These are phyloP conservation scores for Monilinia laxa DNA, from an alignment of 2,329 filamentous ascomycete genomes.

Conservation along the genomic window DNA sequence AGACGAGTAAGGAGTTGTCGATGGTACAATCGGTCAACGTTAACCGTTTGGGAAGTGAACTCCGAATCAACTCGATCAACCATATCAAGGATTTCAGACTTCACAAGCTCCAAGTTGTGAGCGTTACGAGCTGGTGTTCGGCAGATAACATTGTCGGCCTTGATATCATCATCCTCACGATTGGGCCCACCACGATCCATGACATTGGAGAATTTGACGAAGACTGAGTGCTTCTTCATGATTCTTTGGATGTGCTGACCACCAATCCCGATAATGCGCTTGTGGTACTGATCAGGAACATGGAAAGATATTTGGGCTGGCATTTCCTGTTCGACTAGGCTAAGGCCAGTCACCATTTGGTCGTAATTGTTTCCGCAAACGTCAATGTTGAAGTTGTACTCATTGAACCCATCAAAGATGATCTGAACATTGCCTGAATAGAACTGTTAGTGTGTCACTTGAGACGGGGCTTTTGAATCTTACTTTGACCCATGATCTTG, in stretches of 20 bases:
- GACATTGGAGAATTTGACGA: constrained; percentile 98
- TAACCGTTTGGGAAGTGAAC: constrained; percentile 90
- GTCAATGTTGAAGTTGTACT: constrained; percentile 99
- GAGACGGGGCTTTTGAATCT: not conserved
- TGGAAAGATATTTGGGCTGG: constrained; percentile 98
- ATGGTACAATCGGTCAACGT: constrained; percentile 92
- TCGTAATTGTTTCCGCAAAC: constrained; percentile 91
- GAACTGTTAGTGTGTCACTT: not conserved
- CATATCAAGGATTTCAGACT: constrained; percentile 99
- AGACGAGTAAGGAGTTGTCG: constrained; percentile 88
- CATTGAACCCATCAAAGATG: constrained; percentile 97
- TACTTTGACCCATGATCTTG: constrained; percentile 98
- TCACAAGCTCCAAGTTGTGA: constrained; percentile 93
- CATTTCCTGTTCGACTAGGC: constrained; percentile 97
- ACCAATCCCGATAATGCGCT: constrained; percentile 97
- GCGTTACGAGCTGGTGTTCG: constrained; percentile 95
- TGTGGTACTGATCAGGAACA: constrained; percentile 98
- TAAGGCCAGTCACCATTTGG: constrained; percentile 87
- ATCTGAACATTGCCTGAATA: constrained; percentile 77
- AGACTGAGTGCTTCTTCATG: constrained; percentile 99
- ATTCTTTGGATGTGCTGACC: constrained; percentile 98
- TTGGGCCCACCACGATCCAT: constrained; percentile 93
- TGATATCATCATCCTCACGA: constrained; percentile 96
- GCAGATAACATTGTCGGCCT: constrained; percentile 98
- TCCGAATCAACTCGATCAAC: constrained; percentile 86